Evolutionary conservation across 2,329 filamentous ascomycete genomes (phyloP).

Genomic region (Lecanoromycetidae sp.): DNA sequence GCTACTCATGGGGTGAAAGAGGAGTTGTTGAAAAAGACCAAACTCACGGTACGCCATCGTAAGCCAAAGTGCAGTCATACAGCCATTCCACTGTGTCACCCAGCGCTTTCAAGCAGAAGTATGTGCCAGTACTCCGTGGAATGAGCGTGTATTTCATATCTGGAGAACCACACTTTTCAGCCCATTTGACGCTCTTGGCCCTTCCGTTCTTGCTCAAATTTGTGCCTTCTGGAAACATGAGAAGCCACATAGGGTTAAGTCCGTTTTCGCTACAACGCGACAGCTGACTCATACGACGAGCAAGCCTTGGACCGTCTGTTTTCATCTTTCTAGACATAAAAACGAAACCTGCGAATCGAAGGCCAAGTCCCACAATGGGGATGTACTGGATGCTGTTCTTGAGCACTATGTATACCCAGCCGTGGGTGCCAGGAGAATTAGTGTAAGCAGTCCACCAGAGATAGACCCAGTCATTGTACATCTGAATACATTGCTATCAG

Average conservation of each 20-base stretch:
- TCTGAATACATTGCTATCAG: background rate
- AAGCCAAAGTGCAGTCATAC: conserved; percentile 10
- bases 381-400: conserved; percentile 9
- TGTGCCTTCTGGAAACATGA: conserved; percentile 10
- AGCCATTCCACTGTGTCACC: conserved; percentile 1
- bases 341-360: conserved; percentile 5
- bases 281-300: conserved; percentile 4
- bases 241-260: conserved; percentile 7
- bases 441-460: conserved; percentile 11
- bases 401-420: conserved; percentile 8
- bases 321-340: conserved; percentile 12
- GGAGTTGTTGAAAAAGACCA: background rate
- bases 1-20: background rate
- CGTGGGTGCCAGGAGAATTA: conserved; percentile 1
- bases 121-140: conserved; percentile 5
- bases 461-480: conserved; percentile 12
- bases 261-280: background rate
- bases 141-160: conserved; percentile 8
- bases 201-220: conserved; percentile 9
- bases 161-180: background rate
- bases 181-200: conserved; percentile 10
- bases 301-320: conserved; percentile 3
- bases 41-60: conserved; percentile 9
- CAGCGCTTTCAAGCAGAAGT: conserved; percentile 8
- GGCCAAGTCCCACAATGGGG: conserved; percentile 7